phyloP scores from a whole-genome alignment of 164 flowering plant species.

The Echeveria elegans region DNA sequence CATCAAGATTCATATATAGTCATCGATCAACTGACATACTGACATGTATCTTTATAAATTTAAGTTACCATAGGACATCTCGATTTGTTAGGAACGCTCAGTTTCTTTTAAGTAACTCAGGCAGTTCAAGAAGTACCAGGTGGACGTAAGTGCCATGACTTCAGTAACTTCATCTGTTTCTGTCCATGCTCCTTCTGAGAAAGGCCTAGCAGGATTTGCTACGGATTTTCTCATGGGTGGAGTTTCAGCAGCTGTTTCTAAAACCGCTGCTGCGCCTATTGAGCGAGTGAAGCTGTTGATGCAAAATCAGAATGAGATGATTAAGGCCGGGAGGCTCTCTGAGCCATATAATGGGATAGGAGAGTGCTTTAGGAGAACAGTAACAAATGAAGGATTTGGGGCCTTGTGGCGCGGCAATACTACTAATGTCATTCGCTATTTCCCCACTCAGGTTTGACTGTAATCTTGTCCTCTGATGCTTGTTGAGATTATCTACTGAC shows the following conservation, averaged over 20 bases:
- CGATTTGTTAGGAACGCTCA: neutral
- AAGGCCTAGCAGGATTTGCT: slow-evolving; percentile 23
- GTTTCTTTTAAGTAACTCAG: neutral
- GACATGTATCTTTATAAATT: neutral
- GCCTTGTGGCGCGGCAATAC: slow-evolving; percentile 55
- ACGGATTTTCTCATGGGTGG: slow-evolving; percentile 53
- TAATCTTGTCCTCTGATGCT: neutral
- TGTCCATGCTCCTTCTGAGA: slow-evolving; percentile 39
- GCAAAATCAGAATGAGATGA: slow-evolving; percentile 53
- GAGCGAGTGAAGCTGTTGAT: slow-evolving; percentile 51
- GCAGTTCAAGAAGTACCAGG: neutral
- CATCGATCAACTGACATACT: no score
- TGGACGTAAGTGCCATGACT: neutral
- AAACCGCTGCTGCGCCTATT: slow-evolving; percentile 56
- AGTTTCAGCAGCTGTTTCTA: slow-evolving; percentile 54
- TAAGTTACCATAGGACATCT: neutral
- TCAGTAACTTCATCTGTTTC: slow-evolving; percentile 15
- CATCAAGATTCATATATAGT: no score
- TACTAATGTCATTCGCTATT: slow-evolving; percentile 51
- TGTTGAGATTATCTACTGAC: neutral
- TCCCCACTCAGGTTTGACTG: slow-evolving; percentile 47
- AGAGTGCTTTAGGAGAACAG: slow-evolving; percentile 45
- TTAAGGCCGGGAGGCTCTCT: slow-evolving; percentile 44
- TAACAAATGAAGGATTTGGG: slow-evolving; percentile 46
- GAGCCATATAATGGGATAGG: slow-evolving; percentile 45